Conservation (phyloP, 805 yeast genomes). For the Saitoella complicata region DNA sequence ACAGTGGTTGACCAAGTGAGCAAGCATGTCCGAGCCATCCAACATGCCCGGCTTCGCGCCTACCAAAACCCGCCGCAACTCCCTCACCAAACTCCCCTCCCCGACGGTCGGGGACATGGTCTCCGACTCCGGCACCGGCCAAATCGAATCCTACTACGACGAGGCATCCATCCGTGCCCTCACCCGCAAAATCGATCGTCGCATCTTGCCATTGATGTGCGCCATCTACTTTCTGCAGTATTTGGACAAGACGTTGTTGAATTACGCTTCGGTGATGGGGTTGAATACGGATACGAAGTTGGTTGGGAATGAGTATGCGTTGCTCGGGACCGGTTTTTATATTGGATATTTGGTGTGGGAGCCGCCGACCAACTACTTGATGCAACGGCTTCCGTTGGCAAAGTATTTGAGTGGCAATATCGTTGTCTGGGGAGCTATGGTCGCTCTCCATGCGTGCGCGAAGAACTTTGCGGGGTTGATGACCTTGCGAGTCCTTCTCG, state of each 20-base stretch:
- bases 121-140: too few relatives aligned
- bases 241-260: conserved; percentile 41
- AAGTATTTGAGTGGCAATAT: conserved; percentile 34
- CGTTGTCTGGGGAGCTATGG: conserved; percentile 37
- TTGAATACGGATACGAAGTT: conserved; percentile 25
- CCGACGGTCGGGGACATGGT: too few relatives aligned
- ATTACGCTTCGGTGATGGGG: conserved; percentile 53
- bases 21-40: too few relatives aligned
- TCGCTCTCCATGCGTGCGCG: conserved; percentile 32
- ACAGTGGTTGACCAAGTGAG: too few relatives aligned
- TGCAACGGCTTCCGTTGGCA: conserved; percentile 38
- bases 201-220: conserved; percentile 34
- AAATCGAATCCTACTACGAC: too few relatives aligned
- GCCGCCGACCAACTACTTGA: conserved; percentile 26
- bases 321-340: conserved; percentile 30
- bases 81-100: too few relatives aligned
- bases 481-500: conserved; percentile 31
- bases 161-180: conserved; percentile 2
- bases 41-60: too few relatives aligned
- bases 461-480: not conserved
- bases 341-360: conserved; percentile 32
- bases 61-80: too few relatives aligned
- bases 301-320: conserved; percentile 25
- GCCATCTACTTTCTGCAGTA: conserved; percentile 34
- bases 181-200: conserved; percentile 29